These are phyloP conservation scores for Pseudogymnoascus sp. DNA, from an alignment of 2,329 filamentous ascomycete species.

Conservation along the genomic window DNA sequence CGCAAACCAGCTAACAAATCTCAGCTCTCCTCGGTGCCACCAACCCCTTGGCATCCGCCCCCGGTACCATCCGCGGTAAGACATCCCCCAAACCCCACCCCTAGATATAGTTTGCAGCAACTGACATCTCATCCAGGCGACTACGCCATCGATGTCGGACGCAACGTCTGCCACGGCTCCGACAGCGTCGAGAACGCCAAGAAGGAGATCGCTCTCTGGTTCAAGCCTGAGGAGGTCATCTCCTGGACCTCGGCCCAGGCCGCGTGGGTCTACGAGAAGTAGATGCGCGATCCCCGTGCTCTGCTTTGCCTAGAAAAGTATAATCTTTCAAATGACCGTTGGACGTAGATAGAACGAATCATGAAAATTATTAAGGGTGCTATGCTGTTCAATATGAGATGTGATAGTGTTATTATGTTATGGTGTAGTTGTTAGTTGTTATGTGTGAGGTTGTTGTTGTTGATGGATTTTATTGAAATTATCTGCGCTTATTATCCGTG, in stretches of 20 bases:
- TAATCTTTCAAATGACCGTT: background rate
- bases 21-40: conserved; percentile 90
- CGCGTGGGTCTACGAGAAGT: conserved; percentile 97
- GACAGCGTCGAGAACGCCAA: conserved; percentile 97
- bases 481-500: conserved; percentile 3
- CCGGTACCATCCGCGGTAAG: conserved; percentile 97
- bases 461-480: background rate
- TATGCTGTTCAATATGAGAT: background rate
- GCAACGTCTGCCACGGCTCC: conserved; percentile 99
- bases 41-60: conserved; percentile 91
- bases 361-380: background rate
- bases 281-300: conserved; percentile 20
- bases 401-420: background rate
- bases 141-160: conserved; percentile 80
- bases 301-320: conserved; percentile 1
- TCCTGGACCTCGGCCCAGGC: conserved; percentile 77
- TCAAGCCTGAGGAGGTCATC: conserved; percentile 80
- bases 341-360: conserved; percentile 1
- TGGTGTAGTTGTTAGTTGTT: background rate
- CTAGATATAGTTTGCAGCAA: conserved; percentile 33
- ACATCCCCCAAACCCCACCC: conserved; percentile 60
- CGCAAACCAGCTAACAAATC: conserved; percentile 20
- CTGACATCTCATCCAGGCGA: conserved; percentile 47
- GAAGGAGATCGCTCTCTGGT: conserved; percentile 99
- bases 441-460: background rate